These are phyloP conservation scores for Amniculicola lignicola DNA, from an alignment of 495 filamentous ascomycete species.

Conservation along the genomic window DNA sequence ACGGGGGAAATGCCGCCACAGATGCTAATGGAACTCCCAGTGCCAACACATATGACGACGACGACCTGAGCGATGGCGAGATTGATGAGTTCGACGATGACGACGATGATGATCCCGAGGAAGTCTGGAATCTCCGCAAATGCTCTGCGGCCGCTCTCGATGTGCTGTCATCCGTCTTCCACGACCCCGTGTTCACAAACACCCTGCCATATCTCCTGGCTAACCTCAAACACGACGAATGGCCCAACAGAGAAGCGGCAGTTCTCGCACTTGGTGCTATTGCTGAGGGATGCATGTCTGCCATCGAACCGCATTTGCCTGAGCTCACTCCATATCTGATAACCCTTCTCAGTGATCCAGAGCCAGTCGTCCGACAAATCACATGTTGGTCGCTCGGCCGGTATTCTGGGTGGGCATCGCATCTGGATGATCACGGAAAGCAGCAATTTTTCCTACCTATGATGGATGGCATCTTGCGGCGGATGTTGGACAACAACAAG, in stretches of 20 bases:
- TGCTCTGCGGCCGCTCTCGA: constrained; percentile 96
- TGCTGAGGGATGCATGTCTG: constrained; percentile 88
- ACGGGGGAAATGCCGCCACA: constrained; percentile 49
- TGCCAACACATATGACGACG: constrained; percentile 38
- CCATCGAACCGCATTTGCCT: constrained; percentile 85
- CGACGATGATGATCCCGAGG: constrained; percentile 76
- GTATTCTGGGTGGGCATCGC: constrained; percentile 90
- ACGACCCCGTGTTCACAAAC: constrained; percentile 79
- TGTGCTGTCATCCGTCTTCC: constrained; percentile 87
- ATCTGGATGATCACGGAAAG: constrained; percentile 63
- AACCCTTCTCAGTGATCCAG: constrained; percentile 74
- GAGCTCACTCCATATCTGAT: constrained; percentile 89
- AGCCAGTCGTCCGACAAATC: constrained; percentile 94
- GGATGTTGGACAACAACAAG: constrained; percentile 97
- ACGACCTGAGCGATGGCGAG: constrained; percentile 83
- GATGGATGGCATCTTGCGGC: constrained; percentile 92
- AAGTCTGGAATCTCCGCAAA: constrained; percentile 93
- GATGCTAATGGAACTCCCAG: constrained; percentile 47
- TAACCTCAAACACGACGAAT: constrained; percentile 82
- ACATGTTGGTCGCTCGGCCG: constrained; percentile 96
- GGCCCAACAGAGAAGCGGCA: constrained; percentile 90
- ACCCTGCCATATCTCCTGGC: constrained; percentile 90
- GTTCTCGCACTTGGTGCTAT: constrained; percentile 94
- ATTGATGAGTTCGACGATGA: constrained; percentile 74
- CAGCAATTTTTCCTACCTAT: constrained; percentile 86